phyloP scores from a whole-genome alignment of 2,329 filamentous ascomycete species.

The Fusarium burgessii region DNA sequence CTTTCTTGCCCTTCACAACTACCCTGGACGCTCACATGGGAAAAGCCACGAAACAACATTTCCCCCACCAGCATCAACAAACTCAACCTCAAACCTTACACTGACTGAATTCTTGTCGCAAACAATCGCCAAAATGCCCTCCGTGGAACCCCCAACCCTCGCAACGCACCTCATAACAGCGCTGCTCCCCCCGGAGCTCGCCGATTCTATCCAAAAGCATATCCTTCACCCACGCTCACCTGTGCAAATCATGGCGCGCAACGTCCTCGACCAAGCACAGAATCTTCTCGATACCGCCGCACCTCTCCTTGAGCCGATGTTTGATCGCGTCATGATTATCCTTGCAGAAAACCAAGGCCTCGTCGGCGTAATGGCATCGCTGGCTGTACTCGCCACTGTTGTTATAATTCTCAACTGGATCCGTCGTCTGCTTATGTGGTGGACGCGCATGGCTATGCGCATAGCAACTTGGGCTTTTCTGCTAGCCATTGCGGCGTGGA shows the following conservation, averaged over 20 bases:
- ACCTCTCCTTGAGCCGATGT: slow-evolving; percentile 58
- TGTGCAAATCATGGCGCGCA: slow-evolving; percentile 56
- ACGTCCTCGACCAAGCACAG: slow-evolving; percentile 49
- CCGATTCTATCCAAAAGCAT: slow-evolving; percentile 60
- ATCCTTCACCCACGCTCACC: slow-evolving; percentile 61
- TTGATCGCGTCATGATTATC: slow-evolving; percentile 54
- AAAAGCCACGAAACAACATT: slow-evolving; percentile 35
- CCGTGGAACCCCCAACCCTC: slow-evolving; percentile 50
- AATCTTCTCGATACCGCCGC: slow-evolving; percentile 49
- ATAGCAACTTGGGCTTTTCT: slow-evolving; percentile 74
- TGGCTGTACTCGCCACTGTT: slow-evolving; percentile 60
- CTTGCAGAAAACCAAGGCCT: slow-evolving; percentile 53
- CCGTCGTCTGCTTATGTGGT: slow-evolving; percentile 79
- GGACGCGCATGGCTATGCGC: slow-evolving; percentile 74
- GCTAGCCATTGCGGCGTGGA: slow-evolving; percentile 63
- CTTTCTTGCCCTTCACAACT: slow-evolving; percentile 26
- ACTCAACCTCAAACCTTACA: slow-evolving; percentile 10
- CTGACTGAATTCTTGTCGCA: background rate
- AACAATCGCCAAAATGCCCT: slow-evolving; percentile 20
- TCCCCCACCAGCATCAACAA: slow-evolving; percentile 17
- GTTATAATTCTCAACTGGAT: slow-evolving; percentile 78
- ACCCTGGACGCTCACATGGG: slow-evolving; percentile 26
- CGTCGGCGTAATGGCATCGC: slow-evolving; percentile 50
- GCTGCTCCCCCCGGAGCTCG: slow-evolving; percentile 60
- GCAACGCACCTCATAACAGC: slow-evolving; percentile 53